Conservation (phyloP, 1,139 yeast species). For the Arxiozyma bovina region DNA sequence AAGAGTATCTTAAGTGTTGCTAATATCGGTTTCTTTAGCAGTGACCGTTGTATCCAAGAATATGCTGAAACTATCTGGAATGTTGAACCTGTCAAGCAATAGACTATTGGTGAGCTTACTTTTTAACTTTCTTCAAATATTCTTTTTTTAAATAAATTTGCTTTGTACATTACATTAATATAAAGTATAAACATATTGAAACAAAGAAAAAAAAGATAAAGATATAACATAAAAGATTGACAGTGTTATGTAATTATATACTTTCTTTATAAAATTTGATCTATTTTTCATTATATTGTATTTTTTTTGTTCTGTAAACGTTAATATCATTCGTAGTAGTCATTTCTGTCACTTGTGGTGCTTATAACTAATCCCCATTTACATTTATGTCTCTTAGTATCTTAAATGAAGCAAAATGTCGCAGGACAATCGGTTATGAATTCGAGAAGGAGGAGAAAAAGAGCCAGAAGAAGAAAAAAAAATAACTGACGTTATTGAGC, state of each 20-base stretch:
- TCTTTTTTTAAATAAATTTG: too few relatives aligned
- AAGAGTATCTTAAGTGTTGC: slow-evolving; percentile 77
- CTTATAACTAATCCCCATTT: too few relatives aligned
- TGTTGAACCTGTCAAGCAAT: slow-evolving; percentile 53
- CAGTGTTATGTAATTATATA: not conserved
- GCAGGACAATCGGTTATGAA: too few relatives aligned
- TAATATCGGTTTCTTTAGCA: slow-evolving; percentile 86
- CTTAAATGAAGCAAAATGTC: too few relatives aligned
- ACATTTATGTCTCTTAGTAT: too few relatives aligned
- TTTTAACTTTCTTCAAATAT: not conserved
- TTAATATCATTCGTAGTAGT: too few relatives aligned
- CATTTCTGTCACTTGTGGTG: not conserved
- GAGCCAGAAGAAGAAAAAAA: not conserved
- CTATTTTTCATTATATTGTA: too few relatives aligned
- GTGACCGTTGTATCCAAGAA: slow-evolving; percentile 87
- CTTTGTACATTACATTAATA: too few relatives aligned
- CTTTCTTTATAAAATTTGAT: not conserved
- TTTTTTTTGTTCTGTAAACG: not conserved
- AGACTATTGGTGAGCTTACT: slow-evolving; percentile 3
- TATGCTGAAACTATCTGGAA: slow-evolving; percentile 93
- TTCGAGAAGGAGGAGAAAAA: too few relatives aligned
- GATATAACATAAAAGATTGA: not conserved
- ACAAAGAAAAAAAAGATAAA: too few relatives aligned
- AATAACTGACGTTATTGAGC: not conserved
- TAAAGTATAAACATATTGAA: not conserved